Evolutionary conservation across 345 rosid species (phyloP), one percentile per base, ranked within the genome.

Genomic region (Salix udensis): DNA sequence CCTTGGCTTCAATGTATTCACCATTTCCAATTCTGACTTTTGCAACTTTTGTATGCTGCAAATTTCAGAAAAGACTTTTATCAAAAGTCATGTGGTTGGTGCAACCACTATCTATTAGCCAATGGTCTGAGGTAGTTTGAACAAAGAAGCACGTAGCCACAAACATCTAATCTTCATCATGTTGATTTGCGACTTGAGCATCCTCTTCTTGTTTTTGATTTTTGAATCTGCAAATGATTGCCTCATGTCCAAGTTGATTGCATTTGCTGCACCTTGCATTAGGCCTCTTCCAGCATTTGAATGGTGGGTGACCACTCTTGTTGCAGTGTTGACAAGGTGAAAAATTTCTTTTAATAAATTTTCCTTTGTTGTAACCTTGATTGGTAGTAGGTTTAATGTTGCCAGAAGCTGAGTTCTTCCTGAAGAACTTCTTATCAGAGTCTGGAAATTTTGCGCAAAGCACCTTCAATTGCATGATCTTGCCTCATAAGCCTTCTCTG

Each of bases 331-430:
- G 3, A 10, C 46, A 42, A 0, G 15, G 46, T 2, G 46, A 14
- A 2, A 9, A 11, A 2, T 42, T 2, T 11, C 4, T 12, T 0
- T 42, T 42, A 12, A 42, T 1, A 12, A 9, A 9, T 9, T 12
- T 42, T 2, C 3, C 4, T 11, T 42, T 42, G 46, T 3, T 42
- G 3, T 42, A 0, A 39, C 8, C 2, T 39, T 39, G 42, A 1
- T 2, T 39, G 0, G 42, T 0, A 30, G 4, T 9, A 7, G 42
- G 2, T 39, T 0, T 39, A 0, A 0, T 62, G 0, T 2, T 3
- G 0, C 0, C 1, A 2, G 4, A 2, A 30, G 31, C 4, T 30
- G 31, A 3, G 4, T 30, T 3, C 4, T 30, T 30, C 0, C 4
- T 3, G 0, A 30, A 0, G 31, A 2, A 23, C 0, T 1, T 12